Percentiles rank a stretch among this genome's conserved stretches.
phyloP scores from a whole-genome alignment of 1,284 basidiomycete genomes.

The Trametes polyzona region DNA sequence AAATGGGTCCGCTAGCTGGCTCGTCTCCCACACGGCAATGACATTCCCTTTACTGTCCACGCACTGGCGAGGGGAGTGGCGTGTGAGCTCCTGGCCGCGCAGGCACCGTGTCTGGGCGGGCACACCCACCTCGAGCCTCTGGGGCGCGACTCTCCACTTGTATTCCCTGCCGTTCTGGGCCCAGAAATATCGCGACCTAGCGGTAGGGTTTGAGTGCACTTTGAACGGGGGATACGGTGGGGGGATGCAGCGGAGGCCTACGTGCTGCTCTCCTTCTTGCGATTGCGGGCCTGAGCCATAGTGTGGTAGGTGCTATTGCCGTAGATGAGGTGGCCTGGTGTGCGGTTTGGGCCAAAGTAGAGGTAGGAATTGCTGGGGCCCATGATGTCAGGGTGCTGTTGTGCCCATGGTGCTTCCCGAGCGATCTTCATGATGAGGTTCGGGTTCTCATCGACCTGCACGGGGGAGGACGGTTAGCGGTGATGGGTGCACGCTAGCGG shows the following conservation, averaged over 20 bases:
- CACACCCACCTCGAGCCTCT: slow-evolving; percentile 67
- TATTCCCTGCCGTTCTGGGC: slow-evolving; percentile 66
- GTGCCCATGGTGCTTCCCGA: slow-evolving; percentile 65
- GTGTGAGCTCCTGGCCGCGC: slow-evolving; percentile 4
- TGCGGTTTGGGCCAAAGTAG: slow-evolving; percentile 67
- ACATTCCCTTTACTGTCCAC: slow-evolving; percentile 55
- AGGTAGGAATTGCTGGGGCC: slow-evolving; percentile 72
- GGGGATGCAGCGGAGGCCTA: slow-evolving; percentile 41
- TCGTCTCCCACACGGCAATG: slow-evolving; percentile 67
- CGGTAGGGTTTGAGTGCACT: not conserved
- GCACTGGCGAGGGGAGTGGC: slow-evolving; percentile 51
- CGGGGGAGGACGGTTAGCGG: slow-evolving; percentile 1
- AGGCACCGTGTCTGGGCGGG: not conserved
- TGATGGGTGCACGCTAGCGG: not conserved
- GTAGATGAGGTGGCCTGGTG: slow-evolving; percentile 66
- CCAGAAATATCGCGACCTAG: slow-evolving; percentile 71
- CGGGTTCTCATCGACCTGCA: slow-evolving; percentile 54
- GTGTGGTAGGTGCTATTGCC: slow-evolving; percentile 60
- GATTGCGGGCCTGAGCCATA: slow-evolving; percentile 60
- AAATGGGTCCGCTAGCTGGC: slow-evolving; percentile 56
- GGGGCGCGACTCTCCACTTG: slow-evolving; percentile 67
- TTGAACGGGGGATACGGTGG: not conserved
- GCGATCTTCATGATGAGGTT: slow-evolving; percentile 65
- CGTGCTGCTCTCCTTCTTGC: slow-evolving; percentile 63
- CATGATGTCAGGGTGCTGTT: slow-evolving; percentile 66